Conservation (phyloP, 164 flowering plant species). For the Liriodendron chinense region DNA sequence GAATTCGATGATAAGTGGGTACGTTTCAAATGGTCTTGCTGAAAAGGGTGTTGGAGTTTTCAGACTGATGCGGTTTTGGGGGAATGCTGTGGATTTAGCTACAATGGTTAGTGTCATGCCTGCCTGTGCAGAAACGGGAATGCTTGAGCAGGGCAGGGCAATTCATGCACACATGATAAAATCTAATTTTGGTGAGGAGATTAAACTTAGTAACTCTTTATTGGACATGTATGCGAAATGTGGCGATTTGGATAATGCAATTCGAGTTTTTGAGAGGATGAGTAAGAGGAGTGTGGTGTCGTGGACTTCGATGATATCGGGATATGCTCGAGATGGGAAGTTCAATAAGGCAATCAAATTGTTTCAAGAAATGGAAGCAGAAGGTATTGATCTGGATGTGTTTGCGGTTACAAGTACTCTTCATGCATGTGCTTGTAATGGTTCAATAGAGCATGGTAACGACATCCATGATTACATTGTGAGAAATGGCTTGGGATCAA, state of each 20-base stretch:
- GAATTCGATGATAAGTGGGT: slow-evolving; percentile 66
- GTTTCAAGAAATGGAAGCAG: slow-evolving; percentile 44
- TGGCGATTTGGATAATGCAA: slow-evolving; percentile 34
- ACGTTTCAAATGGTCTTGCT: slow-evolving; percentile 13
- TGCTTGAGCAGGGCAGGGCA: slow-evolving; percentile 29
- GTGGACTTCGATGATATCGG: slow-evolving; percentile 65
- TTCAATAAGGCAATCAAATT: slow-evolving; percentile 38
- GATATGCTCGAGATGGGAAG: slow-evolving; percentile 49
- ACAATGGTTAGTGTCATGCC: slow-evolving; percentile 48
- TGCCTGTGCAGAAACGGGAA: slow-evolving; percentile 41
- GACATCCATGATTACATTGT: slow-evolving; percentile 40
- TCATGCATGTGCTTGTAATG: slow-evolving; percentile 57
- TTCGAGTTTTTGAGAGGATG: slow-evolving; percentile 43
- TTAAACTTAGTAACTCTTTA: slow-evolving; percentile 37
- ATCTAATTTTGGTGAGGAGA: slow-evolving; percentile 20
- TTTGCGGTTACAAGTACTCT: slow-evolving; percentile 47
- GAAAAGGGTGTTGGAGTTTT: slow-evolving; percentile 12
- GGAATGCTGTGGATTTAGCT: slow-evolving; percentile 38
- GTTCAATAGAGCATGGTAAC: slow-evolving; percentile 45
- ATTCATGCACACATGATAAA: slow-evolving; percentile 52
- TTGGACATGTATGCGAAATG: slow-evolving; percentile 66
- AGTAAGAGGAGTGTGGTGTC: slow-evolving; percentile 44
- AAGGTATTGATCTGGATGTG: slow-evolving; percentile 44
- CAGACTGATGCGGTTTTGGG: slow-evolving; percentile 35
- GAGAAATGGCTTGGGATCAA: slow-evolving; percentile 34